These are phyloP conservation scores for Omphalea diandra DNA, from an alignment of 441 rosid species.

Conservation along the genomic window DNA sequence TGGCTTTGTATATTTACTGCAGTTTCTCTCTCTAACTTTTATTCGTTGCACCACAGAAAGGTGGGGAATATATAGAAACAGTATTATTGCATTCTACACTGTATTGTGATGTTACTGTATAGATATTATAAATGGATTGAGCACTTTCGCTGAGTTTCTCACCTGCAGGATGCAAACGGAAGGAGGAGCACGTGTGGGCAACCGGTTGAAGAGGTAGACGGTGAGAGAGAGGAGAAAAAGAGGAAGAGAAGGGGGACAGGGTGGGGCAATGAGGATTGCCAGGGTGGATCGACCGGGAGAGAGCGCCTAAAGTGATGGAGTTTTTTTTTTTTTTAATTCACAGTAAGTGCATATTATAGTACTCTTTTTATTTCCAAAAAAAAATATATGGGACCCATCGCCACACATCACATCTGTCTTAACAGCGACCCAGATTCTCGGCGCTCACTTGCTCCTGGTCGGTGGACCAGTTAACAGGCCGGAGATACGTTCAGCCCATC, in stretches of 20 bases:
- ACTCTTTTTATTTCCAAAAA: too few species aligned
- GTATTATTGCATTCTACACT: neutral
- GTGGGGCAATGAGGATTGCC: conserved; percentile 43
- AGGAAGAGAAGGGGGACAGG: conserved; percentile 22
- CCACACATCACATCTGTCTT: too few species aligned
- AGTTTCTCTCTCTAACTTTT: conserved; percentile 41
- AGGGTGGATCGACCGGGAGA: conserved; percentile 56
- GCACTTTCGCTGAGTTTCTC: too few species aligned
- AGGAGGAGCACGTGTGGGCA: conserved; percentile 33
- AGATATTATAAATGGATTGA: neutral
- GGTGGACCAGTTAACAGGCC: too few species aligned
- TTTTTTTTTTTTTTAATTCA: too few species aligned
- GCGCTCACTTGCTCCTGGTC: too few species aligned
- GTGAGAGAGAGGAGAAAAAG: too few species aligned
- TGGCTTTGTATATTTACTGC: neutral
- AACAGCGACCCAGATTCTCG: too few species aligned
- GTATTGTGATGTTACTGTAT: neutral
- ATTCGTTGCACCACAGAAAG: conserved; percentile 63
- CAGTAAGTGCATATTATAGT: too few species aligned
- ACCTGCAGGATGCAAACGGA: conserved; percentile 15
- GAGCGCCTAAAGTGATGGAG: conserved; percentile 39
- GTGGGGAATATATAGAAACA: conserved; percentile 25
- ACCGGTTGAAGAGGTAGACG: conserved; percentile 44
- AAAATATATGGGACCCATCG: too few species aligned
- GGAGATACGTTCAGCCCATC: too few species aligned